Percentiles rank a stretch among this genome's conserved stretches.
These are phyloP conservation scores for Diaporthe vexans DNA, from an alignment of 2,329 filamentous ascomycete species.

Conservation along the genomic window DNA sequence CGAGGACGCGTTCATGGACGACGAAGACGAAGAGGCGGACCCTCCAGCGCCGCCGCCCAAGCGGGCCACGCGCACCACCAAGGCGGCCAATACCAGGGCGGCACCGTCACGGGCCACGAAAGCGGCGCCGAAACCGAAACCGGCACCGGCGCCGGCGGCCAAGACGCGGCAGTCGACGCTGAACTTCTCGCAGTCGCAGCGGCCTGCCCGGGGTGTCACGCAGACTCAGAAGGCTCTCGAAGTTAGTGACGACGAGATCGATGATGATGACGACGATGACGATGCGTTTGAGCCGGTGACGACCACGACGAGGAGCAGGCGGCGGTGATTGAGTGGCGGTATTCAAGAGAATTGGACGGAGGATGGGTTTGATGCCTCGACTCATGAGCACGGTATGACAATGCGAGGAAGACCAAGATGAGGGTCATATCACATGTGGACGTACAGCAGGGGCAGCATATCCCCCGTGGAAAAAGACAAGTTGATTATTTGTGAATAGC, in stretches of 20 bases:
- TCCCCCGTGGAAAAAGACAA: too few relatives aligned
- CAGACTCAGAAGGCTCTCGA: slow-evolving; percentile 66
- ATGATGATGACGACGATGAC: slow-evolving; percentile 64
- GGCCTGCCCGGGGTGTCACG: slow-evolving; percentile 47
- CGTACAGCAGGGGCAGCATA: too few relatives aligned
- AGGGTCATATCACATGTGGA: neutral
- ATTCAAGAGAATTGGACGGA: too few relatives aligned
- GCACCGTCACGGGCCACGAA: slow-evolving; percentile 50
- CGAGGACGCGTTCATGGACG: slow-evolving; percentile 52
- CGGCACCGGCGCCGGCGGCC: slow-evolving; percentile 47
- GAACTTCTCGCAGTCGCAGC: slow-evolving; percentile 61
- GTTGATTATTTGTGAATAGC: neutral
- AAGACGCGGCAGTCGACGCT: slow-evolving; percentile 58
- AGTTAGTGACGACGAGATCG: slow-evolving; percentile 76
- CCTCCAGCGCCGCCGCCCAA: slow-evolving; percentile 55
- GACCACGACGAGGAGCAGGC: slow-evolving; percentile 46
- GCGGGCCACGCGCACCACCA: slow-evolving; percentile 45
- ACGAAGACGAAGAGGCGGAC: slow-evolving; percentile 54
- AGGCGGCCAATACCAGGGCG: slow-evolving; percentile 43
- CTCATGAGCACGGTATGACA: neutral
- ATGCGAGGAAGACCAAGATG: neutral
- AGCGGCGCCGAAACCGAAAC: neutral
- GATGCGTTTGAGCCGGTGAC: slow-evolving; percentile 67
- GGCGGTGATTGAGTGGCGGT: slow-evolving; percentile 18
- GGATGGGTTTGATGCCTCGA: too few relatives aligned